These are phyloP conservation scores for Rhizopogon vesiculosus DNA, from an alignment of 768 basidiomycete species.

Conservation along the genomic window DNA sequence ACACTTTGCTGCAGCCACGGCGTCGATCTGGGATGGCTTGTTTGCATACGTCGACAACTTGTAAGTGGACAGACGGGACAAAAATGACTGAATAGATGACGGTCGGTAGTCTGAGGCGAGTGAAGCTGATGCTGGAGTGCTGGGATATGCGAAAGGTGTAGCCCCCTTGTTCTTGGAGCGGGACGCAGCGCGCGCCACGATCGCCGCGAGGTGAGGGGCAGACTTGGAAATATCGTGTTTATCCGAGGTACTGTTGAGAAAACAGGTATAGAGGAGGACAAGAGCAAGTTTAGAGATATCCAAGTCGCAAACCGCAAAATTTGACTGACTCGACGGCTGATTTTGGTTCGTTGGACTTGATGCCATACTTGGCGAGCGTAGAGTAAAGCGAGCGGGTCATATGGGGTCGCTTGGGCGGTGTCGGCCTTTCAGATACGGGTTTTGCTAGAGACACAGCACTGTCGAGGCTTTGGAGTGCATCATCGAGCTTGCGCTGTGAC, in stretches of 20 bases:
- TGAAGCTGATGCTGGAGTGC: slow-evolving; percentile 17
- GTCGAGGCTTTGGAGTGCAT: slow-evolving; percentile 72
- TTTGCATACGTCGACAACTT: slow-evolving; percentile 78
- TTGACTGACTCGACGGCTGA: slow-evolving; percentile 23
- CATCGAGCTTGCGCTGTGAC: slow-evolving; percentile 74
- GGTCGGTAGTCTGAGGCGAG: slow-evolving; percentile 65
- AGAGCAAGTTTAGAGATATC: background rate
- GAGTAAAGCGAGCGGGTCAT: slow-evolving; percentile 66
- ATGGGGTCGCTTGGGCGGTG: slow-evolving; percentile 49
- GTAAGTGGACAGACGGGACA: slow-evolving; percentile 70
- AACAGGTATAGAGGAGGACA: slow-evolving; percentile 5
- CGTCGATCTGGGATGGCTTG: slow-evolving; percentile 69
- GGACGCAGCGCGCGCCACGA: slow-evolving; percentile 60
- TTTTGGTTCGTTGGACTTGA: slow-evolving; percentile 45
- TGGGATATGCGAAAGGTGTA: slow-evolving; percentile 40
- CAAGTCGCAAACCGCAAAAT: slow-evolving; percentile 6
- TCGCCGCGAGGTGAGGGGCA: slow-evolving; percentile 68
- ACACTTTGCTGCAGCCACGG: slow-evolving; percentile 76
- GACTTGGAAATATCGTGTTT: slow-evolving; percentile 41
- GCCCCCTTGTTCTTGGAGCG: slow-evolving; percentile 41
- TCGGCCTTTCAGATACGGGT: slow-evolving; percentile 21
- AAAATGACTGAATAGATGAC: slow-evolving; percentile 69
- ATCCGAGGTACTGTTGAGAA: slow-evolving; percentile 3
- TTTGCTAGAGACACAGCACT: slow-evolving; percentile 46
- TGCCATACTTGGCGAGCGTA: slow-evolving; percentile 74